Conservation (phyloP, 139 green algal genomes). For the Astrephomene gubernaculifera region DNA sequence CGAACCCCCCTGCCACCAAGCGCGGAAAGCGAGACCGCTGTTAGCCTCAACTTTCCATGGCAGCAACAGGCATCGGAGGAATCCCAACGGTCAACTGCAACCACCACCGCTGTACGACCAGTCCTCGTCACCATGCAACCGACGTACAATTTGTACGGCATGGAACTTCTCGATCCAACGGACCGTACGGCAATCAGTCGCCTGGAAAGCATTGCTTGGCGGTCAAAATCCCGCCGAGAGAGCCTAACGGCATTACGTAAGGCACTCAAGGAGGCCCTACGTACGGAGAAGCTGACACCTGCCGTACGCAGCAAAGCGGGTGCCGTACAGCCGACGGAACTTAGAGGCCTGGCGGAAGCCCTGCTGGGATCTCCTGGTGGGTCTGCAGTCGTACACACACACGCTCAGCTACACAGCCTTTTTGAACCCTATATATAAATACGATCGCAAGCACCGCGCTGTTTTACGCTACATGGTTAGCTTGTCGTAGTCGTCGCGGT, state of each 20-base stretch:
- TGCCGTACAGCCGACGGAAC: constrained; percentile 57
- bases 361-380: constrained; percentile 49
- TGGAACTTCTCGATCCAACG: constrained; percentile 42
- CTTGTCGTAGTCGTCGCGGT: too few relatives aligned
- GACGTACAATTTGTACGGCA: constrained; percentile 8
- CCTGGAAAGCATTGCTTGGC: constrained; percentile 57
- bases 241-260: constrained; percentile 64
- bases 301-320: constrained; percentile 54
- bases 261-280: constrained; percentile 70
- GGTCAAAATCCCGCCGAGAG: not conserved
- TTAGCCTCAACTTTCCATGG: too few relatives aligned
- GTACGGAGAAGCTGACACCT: constrained; percentile 60
- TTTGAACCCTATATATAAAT: not conserved
- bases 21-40: too few relatives aligned
- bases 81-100: too few relatives aligned
- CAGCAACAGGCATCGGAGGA: too few relatives aligned
- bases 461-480: too few relatives aligned
- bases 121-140: not conserved
- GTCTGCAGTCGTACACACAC: not conserved
- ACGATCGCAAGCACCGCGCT: too few relatives aligned
- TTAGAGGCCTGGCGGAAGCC: constrained; percentile 53
- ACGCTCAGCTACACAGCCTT: not conserved
- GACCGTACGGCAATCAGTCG: constrained; percentile 50
- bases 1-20: too few relatives aligned
- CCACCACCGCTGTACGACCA: not conserved